These are phyloP conservation scores for Hypoxylon sp. DNA, from an alignment of 2,329 filamentous ascomycete genomes.

Conservation along the genomic window DNA sequence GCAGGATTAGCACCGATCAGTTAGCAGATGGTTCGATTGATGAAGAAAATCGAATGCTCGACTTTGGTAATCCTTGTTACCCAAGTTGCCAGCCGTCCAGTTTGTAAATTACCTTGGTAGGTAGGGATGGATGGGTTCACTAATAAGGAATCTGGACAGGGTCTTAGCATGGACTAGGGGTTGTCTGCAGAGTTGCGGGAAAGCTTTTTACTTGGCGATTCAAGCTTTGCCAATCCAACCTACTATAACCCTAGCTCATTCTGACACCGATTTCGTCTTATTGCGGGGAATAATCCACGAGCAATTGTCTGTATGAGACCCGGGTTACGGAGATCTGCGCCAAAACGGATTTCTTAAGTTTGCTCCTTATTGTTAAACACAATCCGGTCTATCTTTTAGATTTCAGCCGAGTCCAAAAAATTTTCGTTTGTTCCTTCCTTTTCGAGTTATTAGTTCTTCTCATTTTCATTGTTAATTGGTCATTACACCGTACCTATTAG, in stretches of 20 bases:
- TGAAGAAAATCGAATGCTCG: constrained; percentile 36
- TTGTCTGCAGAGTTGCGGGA: constrained; percentile 4
- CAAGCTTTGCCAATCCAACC: constrained; percentile 41
- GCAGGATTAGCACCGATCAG: constrained; percentile 11
- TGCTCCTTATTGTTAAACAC: constrained; percentile 6
- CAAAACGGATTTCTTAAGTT: constrained; percentile 20
- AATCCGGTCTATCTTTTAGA: constrained; percentile 5
- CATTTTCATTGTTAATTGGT: constrained; percentile 32
- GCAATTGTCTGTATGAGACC: not conserved
- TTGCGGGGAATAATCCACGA: constrained; percentile 21
- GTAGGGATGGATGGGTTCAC: constrained; percentile 17
- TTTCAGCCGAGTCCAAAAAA: constrained; percentile 11
- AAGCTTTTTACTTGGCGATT: constrained; percentile 33
- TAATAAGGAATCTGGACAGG: constrained; percentile 14
- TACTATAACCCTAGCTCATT: constrained; percentile 36
- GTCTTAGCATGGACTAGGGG: constrained; percentile 7
- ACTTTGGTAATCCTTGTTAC: constrained; percentile 7
- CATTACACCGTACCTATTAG: constrained; percentile 4
- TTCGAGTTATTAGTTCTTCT: constrained; percentile 29
- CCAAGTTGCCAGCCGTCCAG: constrained; percentile 8
- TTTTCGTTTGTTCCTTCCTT: constrained; percentile 30
- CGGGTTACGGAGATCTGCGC: constrained; percentile 13
- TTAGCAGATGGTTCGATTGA: constrained; percentile 35
- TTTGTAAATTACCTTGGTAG: not conserved
- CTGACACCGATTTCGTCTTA: constrained; percentile 33